Percentiles rank a stretch among this genome's conserved stretches.
phyloP scores from a whole-genome alignment of 441 rosid species.

The Eruca vesicaria region DNA sequence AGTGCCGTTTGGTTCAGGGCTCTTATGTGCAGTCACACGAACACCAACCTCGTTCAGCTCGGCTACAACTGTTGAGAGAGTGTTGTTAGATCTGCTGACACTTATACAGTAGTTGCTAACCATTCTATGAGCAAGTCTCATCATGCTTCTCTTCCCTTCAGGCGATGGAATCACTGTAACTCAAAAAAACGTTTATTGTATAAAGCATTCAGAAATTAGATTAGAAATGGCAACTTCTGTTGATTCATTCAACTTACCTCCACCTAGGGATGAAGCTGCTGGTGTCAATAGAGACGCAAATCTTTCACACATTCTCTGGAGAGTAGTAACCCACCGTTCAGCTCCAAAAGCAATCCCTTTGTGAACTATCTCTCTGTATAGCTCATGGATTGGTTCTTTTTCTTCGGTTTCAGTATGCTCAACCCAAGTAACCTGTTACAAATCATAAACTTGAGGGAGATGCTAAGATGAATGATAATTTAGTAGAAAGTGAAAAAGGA shows the following conservation, averaged over 20 bases:
- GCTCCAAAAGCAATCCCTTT: conserved; percentile 90
- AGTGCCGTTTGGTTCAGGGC: conserved; percentile 78
- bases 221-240: background rate
- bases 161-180: conserved; percentile 76
- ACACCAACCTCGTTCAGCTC: conserved; percentile 66
- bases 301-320: conserved; percentile 87
- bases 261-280: conserved; percentile 63
- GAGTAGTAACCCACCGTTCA: conserved; percentile 76
- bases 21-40: conserved; percentile 78
- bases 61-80: conserved; percentile 64
- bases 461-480: background rate
- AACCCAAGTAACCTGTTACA: conserved; percentile 84
- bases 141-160: conserved; percentile 93
- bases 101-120: conserved; percentile 74
- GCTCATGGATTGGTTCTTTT: conserved; percentile 46
- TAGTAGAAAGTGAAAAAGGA: background rate
- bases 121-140: conserved; percentile 97
- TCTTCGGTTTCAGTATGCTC: conserved; percentile 91
- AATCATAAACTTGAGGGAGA: background rate
- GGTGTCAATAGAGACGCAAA: conserved; percentile 73
- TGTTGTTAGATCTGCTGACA: conserved; percentile 74
- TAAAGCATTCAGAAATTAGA: background rate
- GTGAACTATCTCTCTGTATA: conserved; percentile 64
- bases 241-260: conserved; percentile 48
- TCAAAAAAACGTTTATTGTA: background rate